Base-by-base conservation (phyloP, 2,329 filamentous ascomycete genomes). In the Ophiocordyceps camponoti-leonardi region DNA sequence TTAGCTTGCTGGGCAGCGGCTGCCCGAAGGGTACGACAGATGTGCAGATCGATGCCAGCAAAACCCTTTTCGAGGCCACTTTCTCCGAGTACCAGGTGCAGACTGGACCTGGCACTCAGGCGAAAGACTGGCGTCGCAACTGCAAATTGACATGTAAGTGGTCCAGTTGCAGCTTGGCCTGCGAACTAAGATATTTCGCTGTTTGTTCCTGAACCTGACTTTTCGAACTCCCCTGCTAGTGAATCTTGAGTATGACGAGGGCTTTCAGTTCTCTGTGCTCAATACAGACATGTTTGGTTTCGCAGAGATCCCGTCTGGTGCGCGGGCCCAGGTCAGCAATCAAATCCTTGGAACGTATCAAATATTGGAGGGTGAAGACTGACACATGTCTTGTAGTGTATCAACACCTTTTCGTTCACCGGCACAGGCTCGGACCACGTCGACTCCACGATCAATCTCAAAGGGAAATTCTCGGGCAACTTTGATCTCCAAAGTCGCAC, bases 391-490 rank as follows among this genome's bases (percentile, higher is more conserved):
- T 3, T 13, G 13, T 11, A 37, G 41, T 56, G 54, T 49, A 50
- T 44, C 22, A 55, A 54, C 43, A 54, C 53, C 41, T 56, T 54
- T 46, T 52, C 52, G 31, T 56, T 56, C 45, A 55, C 54, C 22
- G 51, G 50, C 45, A 49, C 48, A 22, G 47, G 48, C 1, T n/a
- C n/a, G n/a, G 47, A 52, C 28, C 49, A 50, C 40, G 52, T 55
- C 42, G 46, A 50, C 42, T 55, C 50, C 42, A 26, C n/a, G 13
- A 46, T 53, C 23, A 35, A 40, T 1, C 49, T 56, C 6, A 39
- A 42, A 6, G 54, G 54, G 2, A 45, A 46, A 14, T 54, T 50
- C 46, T 49, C 49, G 44, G 54, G 52, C 31, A 44, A 46, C 44
- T 56, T 55, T 33, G 49, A 54, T 20, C 47, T 55, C 1, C 45